These are phyloP conservation scores for Xylaria sp. DNA, from an alignment of 2,329 filamentous ascomycete species.

Conservation along the genomic window DNA sequence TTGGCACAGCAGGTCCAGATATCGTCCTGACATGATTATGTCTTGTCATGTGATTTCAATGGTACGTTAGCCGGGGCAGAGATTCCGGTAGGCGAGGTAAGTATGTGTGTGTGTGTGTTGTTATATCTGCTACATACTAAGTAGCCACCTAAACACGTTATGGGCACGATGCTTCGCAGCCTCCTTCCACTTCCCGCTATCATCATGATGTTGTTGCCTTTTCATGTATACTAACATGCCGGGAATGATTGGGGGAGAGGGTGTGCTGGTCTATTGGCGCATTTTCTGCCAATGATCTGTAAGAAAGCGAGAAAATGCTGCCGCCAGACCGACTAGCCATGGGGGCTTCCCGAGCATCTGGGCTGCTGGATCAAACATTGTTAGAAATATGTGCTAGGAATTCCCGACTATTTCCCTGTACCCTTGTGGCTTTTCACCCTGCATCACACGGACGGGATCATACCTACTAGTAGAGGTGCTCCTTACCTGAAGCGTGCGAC, in stretches of 20 bases:
- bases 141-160: too few relatives aligned
- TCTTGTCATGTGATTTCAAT: slow-evolving; percentile 25
- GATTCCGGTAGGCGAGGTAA: not conserved
- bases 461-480: not conserved
- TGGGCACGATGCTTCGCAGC: slow-evolving; percentile 23
- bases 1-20: not conserved
- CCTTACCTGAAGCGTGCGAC: not conserved
- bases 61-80: slow-evolving; percentile 4
- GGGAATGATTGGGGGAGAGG: not conserved
- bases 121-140: slow-evolving; percentile 11
- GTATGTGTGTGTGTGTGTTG: not conserved
- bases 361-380: slow-evolving; percentile 10
- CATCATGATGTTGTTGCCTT: slow-evolving; percentile 11
- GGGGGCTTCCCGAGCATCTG: not conserved
- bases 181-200: slow-evolving; percentile 27
- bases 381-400: not conserved
- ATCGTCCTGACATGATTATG: slow-evolving; percentile 13
- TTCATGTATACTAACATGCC: not conserved
- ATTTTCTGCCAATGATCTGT: slow-evolving; percentile 22
- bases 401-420: slow-evolving; percentile 5
- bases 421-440: slow-evolving; percentile 1
- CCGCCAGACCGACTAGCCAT: slow-evolving; percentile 13
- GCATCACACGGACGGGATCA: slow-evolving; percentile 17
- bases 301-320: slow-evolving; percentile 7
- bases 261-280: slow-evolving; percentile 4